Conservation (phyloP, 768 basidiomycete species). For the Leccinum subtestaceum region DNA sequence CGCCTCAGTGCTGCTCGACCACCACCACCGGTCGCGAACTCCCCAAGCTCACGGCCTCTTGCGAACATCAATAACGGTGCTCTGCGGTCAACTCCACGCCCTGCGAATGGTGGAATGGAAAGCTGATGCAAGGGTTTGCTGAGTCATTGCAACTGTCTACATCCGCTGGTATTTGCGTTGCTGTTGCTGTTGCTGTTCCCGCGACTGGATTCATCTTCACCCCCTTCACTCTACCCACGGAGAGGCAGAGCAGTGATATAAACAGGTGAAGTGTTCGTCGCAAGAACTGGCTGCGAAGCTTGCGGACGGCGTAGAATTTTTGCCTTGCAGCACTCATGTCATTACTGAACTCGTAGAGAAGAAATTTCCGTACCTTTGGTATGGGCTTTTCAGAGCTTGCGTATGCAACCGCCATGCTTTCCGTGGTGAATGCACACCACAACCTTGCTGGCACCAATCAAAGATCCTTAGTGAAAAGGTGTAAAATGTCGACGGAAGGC, state of each 20-base stretch:
- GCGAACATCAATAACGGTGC: constrained; percentile 34
- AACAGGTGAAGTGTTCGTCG: constrained; percentile 38
- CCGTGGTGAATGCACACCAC: constrained; percentile 83
- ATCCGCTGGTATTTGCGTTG: neutral
- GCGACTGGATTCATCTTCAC: neutral
- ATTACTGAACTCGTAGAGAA: neutral
- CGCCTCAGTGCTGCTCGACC: constrained; percentile 67
- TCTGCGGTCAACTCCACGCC: constrained; percentile 16
- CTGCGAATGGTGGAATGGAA: constrained; percentile 20
- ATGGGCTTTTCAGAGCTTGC: constrained; percentile 50
- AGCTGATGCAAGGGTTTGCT: constrained; percentile 5
- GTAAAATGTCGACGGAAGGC: neutral
- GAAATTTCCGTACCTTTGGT: constrained; percentile 49
- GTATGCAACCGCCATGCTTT: constrained; percentile 79
- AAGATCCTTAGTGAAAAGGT: neutral
- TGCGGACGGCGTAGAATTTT: constrained; percentile 33
- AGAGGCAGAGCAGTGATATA: constrained; percentile 57
- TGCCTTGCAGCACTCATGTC: constrained; percentile 27
- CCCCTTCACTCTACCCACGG: constrained; percentile 11
- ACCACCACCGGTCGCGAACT: constrained; percentile 29
- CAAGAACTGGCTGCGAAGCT: constrained; percentile 1
- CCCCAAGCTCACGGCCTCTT: constrained; percentile 32
- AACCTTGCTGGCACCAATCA: constrained; percentile 48
- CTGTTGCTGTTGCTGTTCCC: neutral
- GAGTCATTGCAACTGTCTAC: neutral